Evolutionary conservation across 106 monocot species (phyloP).

Genomic region (Platanthera guangdongensis): DNA sequence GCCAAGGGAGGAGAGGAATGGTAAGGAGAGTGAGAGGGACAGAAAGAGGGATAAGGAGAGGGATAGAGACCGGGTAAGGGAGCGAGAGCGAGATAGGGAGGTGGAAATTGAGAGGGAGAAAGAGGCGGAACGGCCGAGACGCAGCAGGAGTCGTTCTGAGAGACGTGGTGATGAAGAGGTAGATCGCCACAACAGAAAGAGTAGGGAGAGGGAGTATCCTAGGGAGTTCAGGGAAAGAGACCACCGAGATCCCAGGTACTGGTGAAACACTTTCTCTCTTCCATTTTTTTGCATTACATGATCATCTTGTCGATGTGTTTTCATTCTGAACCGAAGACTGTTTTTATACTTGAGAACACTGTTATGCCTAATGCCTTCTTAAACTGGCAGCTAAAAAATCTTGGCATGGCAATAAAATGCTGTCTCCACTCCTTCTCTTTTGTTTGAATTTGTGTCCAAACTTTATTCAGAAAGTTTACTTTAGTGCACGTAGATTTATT

Average conservation of each 20-base stretch:
- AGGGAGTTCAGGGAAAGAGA: slow-evolving; percentile 15
- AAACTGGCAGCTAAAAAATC: neutral
- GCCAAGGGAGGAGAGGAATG: slow-evolving; percentile 20
- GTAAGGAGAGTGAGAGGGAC: slow-evolving; percentile 18
- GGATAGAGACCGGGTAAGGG: slow-evolving; percentile 21
- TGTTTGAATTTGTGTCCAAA: neutral
- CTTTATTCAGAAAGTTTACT: neutral
- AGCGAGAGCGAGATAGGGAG: slow-evolving; percentile 34
- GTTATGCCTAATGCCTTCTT: neutral
- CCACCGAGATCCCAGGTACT: slow-evolving; percentile 23
- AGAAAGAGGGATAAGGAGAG: slow-evolving; percentile 14
- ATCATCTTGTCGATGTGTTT: neutral
- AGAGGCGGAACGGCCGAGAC: slow-evolving; percentile 16
- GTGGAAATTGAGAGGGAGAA: slow-evolving; percentile 8
- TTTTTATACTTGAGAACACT: neutral
- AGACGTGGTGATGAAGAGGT: slow-evolving; percentile 35
- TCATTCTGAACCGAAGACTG: neutral
- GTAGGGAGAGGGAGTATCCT: slow-evolving; percentile 16
- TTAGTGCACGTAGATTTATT: neutral
- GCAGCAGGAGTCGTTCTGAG: slow-evolving; percentile 51
- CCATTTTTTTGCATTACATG: neutral
- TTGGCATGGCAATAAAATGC: neutral
- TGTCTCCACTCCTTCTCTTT: neutral
- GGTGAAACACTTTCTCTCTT: neutral
- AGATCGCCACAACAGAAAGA: slow-evolving; percentile 12